Base-by-base conservation (phyloP, 1,284 basidiomycete species). In the Cutaneotrichosporon sp. region DNA sequence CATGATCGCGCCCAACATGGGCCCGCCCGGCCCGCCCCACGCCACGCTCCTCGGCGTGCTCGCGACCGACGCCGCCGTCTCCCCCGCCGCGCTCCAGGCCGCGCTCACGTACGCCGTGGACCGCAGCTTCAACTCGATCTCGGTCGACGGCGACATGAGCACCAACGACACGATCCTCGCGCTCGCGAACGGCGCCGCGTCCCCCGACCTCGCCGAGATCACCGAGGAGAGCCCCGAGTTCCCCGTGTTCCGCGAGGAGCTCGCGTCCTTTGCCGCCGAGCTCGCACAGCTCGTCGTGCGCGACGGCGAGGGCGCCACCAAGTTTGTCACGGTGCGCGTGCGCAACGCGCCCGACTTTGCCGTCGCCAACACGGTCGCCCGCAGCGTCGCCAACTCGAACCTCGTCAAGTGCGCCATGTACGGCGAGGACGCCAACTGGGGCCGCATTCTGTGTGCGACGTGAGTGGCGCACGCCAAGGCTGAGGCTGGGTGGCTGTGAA, bases 1-100 rank as follows among this genome's bases (percentile, higher is more conserved):
- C 7, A 99, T 99, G 97, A 99, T 99, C 68, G 95, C 98, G 69
- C 95, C 97, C 0, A 84, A 88, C 72, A 98, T 99, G 95, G 90
- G 89, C 20, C 89, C 87, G 13, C 86, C 84, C 18, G 78, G 81
- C 13, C 82, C 86, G 38, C 86, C 93, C 3, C 97, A 99, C 71
- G 97, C 94, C 0, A 99, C 97, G 1, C 86, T 99, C 13, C 85
- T 99, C 3, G 94, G 91, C 2, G 87, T 92, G 63, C 89, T 99
- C 69, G 85, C 93, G 47, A 99, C 97, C 1, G 95, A 99, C 74
- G 95, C 92, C 0, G 86, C 91, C 0, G 85, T 99, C 54, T 84
- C 88, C 0, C 91, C 95, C 0, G 80, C 82, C 0, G 88, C 88
- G 54, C 82, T 99, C 31, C 95, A 97, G 76, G 83, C 78, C 20